phyloP scores from a whole-genome alignment of 129 eudicot genomes.

The Escallonia herrerae region DNA sequence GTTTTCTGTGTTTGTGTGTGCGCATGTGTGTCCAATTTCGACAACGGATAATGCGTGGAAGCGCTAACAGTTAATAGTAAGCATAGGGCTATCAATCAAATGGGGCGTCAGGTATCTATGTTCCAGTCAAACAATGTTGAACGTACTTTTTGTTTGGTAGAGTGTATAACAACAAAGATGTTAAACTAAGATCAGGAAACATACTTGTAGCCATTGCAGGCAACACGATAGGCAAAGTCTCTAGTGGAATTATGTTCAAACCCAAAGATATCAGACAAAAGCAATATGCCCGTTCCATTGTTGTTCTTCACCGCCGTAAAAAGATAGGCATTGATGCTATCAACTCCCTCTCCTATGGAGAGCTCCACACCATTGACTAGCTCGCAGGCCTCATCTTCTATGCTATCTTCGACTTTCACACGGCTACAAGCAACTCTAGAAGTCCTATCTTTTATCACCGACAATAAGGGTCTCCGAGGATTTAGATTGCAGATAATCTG shows the following conservation, averaged over 20 bases:
- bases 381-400: constrained; percentile 80
- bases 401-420: constrained; percentile 32
- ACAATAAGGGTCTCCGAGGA: constrained; percentile 1
- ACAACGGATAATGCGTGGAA: too few species aligned
- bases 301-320: constrained; percentile 83
- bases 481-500: constrained; percentile 44
- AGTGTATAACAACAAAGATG: background rate
- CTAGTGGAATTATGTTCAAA: constrained; percentile 63
- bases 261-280: constrained; percentile 77
- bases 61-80: too few species aligned
- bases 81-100: too few species aligned
- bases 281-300: constrained; percentile 73
- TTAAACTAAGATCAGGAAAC: constrained; percentile 17
- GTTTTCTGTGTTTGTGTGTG: too few species aligned
- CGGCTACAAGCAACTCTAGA: constrained; percentile 28
- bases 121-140: too few species aligned
- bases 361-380: constrained; percentile 73
- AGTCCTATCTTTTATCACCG: constrained; percentile 13
- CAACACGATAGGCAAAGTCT: constrained; percentile 86
- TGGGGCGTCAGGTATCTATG: too few species aligned
- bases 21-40: too few species aligned
- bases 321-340: constrained; percentile 49
- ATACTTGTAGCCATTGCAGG: constrained; percentile 97
- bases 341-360: constrained; percentile 65
- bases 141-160: too few species aligned